Conservation (phyloP, 306 rosid species). For the Carpinus fangiana region DNA sequence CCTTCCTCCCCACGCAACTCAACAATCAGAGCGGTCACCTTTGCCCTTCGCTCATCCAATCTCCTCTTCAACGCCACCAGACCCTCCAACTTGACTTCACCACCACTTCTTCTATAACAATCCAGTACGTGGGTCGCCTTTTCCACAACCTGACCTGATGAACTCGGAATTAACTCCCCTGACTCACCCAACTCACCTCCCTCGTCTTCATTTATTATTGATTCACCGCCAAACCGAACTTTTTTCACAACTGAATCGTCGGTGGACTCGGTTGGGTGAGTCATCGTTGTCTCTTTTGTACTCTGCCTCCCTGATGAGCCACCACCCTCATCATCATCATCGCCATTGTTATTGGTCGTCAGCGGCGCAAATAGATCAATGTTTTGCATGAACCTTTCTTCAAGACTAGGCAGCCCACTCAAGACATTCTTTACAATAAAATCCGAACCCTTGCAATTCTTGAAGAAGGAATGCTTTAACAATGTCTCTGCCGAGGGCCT, state of each 20-base stretch:
- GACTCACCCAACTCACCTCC: constrained; percentile 4
- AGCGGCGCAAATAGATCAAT: background rate
- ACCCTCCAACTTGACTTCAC: constrained; percentile 10
- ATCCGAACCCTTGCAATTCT: constrained; percentile 38
- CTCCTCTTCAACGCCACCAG: constrained; percentile 26
- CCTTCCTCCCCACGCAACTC: background rate
- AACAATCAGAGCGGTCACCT: constrained; percentile 21
- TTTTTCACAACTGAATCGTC: no score
- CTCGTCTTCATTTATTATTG: constrained; percentile 14
- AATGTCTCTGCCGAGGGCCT: constrained; percentile 58
- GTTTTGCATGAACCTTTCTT: constrained; percentile 49
- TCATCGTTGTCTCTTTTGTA: constrained; percentile 33
- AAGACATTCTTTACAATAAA: constrained; percentile 48
- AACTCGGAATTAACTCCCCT: constrained; percentile 2
- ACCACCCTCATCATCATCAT: background rate
- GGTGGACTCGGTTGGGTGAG: constrained; percentile 16
- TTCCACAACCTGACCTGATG: no score
- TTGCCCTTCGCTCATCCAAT: constrained; percentile 33
- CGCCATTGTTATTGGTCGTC: background rate
- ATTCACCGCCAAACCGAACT: constrained; percentile 24
- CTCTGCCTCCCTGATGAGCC: background rate
- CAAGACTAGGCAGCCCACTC: constrained; percentile 52
- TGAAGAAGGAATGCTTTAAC: constrained; percentile 56
- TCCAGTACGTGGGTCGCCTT: no score
- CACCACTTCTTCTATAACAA: no score